These are phyloP conservation scores for Borovskyia barvae DNA, from an alignment of 208 protist genomes.

Conservation along the genomic window DNA sequence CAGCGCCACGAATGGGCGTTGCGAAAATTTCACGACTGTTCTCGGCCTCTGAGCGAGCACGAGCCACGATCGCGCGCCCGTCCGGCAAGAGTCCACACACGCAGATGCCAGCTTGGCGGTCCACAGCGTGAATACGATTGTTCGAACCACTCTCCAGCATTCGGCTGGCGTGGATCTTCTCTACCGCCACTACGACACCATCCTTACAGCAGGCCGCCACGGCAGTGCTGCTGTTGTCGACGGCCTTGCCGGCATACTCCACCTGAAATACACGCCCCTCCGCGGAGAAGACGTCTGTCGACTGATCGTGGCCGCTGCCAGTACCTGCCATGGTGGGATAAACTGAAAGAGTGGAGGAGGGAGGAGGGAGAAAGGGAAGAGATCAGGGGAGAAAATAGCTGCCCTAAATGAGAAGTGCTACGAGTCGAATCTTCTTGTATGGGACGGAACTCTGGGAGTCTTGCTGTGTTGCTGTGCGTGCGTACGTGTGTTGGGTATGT, in stretches of 20 bases:
- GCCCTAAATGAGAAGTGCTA: too few relatives aligned
- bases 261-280: slow-evolving; percentile 99
- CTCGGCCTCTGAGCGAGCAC: slow-evolving; percentile 91
- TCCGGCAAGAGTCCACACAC: slow-evolving; percentile 97
- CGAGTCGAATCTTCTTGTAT: too few relatives aligned
- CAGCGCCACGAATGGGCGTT: slow-evolving; percentile 89
- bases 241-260: slow-evolving; percentile 99
- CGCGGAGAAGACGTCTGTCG: slow-evolving; percentile 97
- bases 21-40: slow-evolving; percentile 93
- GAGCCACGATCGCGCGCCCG: slow-evolving; percentile 93
- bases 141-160: slow-evolving; percentile 96
- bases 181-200: slow-evolving; percentile 98
- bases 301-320: slow-evolving; percentile 96
- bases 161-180: slow-evolving; percentile 97
- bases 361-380: slow-evolving; percentile 1
- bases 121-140: slow-evolving; percentile 94
- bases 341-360: background rate
- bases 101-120: slow-evolving; percentile 91
- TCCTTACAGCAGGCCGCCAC: slow-evolving; percentile 96
- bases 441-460: too few relatives aligned
- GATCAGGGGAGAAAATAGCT: too few relatives aligned
- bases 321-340: slow-evolving; percentile 43
- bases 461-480: too few relatives aligned
- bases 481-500: too few relatives aligned
- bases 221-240: slow-evolving; percentile 98